Evolutionary conservation across 371 early-diverging fungal species (phyloP).

Genomic region (Mucor piriformis): DNA sequence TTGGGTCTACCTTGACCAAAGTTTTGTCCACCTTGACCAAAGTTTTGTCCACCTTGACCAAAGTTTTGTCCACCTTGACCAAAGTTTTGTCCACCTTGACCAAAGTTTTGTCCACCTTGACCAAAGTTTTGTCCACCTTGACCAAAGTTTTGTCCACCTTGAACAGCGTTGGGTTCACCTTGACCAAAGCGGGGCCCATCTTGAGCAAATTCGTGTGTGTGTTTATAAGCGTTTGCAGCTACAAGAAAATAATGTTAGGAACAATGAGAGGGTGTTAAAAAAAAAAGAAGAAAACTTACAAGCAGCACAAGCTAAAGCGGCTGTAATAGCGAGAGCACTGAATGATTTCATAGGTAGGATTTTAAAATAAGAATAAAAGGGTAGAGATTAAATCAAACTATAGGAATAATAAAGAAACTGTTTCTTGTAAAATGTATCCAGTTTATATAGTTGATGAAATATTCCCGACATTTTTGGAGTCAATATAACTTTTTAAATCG

Average conservation of each 20-base stretch:
- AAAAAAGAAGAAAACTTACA: conserved; percentile 10
- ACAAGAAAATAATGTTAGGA: background rate
- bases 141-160: too few species aligned
- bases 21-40: too few species aligned
- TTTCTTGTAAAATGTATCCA: background rate
- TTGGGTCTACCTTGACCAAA: too few species aligned
- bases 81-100: too few species aligned
- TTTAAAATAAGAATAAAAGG: background rate
- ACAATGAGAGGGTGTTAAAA: background rate
- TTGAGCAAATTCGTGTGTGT: too few species aligned
- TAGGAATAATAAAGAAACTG: background rate
- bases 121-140: background rate
- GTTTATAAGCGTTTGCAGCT: background rate
- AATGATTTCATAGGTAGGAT: conserved; percentile 26
- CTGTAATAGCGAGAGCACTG: conserved; percentile 25
- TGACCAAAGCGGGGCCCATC: too few species aligned
- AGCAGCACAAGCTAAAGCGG: conserved; percentile 23
- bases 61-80: too few species aligned
- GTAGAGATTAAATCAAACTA: background rate
- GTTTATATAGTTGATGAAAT: background rate
- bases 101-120: too few species aligned
- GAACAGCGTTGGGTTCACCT: too few species aligned
- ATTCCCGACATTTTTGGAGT: conserved; percentile 15
- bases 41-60: background rate
- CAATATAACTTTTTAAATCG: conserved; percentile 3